Evolutionary conservation across 768 basidiomycete species (phyloP).

Genomic region (Bullera alba): DNA sequence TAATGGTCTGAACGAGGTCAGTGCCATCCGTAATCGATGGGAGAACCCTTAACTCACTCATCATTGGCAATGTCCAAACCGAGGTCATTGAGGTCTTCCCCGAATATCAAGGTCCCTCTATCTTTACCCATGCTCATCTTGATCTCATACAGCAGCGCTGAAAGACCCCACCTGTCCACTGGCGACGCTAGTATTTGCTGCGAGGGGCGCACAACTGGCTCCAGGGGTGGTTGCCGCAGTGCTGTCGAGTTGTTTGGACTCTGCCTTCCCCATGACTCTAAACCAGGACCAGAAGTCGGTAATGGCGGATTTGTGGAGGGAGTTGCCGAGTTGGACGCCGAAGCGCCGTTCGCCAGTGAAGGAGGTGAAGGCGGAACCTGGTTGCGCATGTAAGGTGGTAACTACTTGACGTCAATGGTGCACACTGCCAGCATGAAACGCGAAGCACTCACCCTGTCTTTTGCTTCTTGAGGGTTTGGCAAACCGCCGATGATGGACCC

Average conservation of each 20-base stretch:
- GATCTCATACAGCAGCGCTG: constrained; percentile 69
- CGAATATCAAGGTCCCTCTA: constrained; percentile 71
- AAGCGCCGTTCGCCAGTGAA: constrained; percentile 11
- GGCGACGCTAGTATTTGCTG: constrained; percentile 88
- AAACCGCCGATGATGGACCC: too few relatives aligned
- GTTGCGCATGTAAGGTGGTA: constrained; percentile 27
- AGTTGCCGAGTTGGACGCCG: constrained; percentile 27
- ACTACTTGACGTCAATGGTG: constrained; percentile 10
- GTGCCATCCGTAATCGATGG: background rate
- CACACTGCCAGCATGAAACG: too few relatives aligned
- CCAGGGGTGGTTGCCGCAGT: constrained; percentile 6
- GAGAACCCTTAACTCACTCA: constrained; percentile 56
- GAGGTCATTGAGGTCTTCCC: constrained; percentile 84
- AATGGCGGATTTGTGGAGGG: constrained; percentile 25
- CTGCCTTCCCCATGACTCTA: constrained; percentile 20
- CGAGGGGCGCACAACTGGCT: constrained; percentile 54
- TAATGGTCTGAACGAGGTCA: constrained; percentile 55
- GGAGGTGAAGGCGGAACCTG: constrained; percentile 17
- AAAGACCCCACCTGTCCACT: constrained; percentile 88
- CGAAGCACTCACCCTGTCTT: constrained; percentile 29
- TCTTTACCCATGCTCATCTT: constrained; percentile 62
- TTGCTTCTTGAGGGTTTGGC: too few relatives aligned
- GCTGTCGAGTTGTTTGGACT: constrained; percentile 4
- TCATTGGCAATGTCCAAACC: constrained; percentile 79
- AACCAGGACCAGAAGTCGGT: constrained; percentile 28